These are phyloP conservation scores for Lonicera japonica DNA, from an alignment of 129 eudicot genomes.

Conservation along the genomic window DNA sequence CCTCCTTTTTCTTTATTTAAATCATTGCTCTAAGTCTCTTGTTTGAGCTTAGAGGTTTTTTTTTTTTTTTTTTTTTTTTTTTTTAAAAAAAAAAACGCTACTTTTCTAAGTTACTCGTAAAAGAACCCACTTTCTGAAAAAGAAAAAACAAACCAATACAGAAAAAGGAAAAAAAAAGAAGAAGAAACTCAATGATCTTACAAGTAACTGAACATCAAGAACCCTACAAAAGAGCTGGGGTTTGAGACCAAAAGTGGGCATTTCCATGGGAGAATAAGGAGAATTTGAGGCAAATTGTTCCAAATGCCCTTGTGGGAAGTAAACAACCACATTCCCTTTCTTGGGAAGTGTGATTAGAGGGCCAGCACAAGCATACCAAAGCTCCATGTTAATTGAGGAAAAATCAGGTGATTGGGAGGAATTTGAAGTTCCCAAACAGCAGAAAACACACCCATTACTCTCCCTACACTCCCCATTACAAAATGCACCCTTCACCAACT, in stretches of 20 bases:
- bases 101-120: no score
- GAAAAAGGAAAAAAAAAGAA: not conserved
- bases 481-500: slow-evolving; percentile 35
- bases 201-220: slow-evolving; percentile 75
- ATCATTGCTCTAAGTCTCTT: no score
- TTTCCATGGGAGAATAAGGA: slow-evolving; percentile 56
- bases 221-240: slow-evolving; percentile 86
- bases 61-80: no score
- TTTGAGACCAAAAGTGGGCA: slow-evolving; percentile 63
- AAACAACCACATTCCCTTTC: slow-evolving; percentile 72
- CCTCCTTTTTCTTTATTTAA: no score
- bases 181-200: slow-evolving; percentile 27
- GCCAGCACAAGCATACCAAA: slow-evolving; percentile 99
- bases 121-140: no score
- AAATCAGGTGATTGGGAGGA: slow-evolving; percentile 24
- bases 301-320: slow-evolving; percentile 36
- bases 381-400: slow-evolving; percentile 55
- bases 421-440: slow-evolving; percentile 31
- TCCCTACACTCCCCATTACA: slow-evolving; percentile 46
- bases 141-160: not conserved
- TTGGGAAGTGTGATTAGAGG: slow-evolving; percentile 68
- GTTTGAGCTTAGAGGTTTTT: no score
- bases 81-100: no score
- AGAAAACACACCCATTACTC: slow-evolving; percentile 15
- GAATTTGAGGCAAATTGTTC: slow-evolving; percentile 67